Evolutionary conservation across 306 rosid genomes (phyloP).

Genomic region (Nissolia schottii): DNA sequence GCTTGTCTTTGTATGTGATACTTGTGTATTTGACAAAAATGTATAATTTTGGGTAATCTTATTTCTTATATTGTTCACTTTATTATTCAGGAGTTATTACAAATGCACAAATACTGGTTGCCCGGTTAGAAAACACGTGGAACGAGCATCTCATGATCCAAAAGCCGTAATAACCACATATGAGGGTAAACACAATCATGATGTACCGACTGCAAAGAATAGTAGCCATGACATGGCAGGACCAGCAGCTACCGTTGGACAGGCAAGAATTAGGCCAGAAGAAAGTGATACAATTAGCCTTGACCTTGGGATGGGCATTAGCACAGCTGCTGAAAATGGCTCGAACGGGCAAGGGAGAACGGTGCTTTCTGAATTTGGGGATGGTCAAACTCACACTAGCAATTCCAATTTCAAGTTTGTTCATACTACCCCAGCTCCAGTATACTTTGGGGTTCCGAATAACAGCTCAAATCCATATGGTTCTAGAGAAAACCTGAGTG

Average conservation of each 20-base stretch:
- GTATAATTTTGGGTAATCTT: neutral
- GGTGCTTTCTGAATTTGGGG: conserved; percentile 42
- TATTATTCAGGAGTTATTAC: conserved; percentile 85
- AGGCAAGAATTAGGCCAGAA: conserved; percentile 51
- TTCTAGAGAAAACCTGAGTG: conserved; percentile 65
- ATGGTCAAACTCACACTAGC: conserved; percentile 38
- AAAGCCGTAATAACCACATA: conserved; percentile 98
- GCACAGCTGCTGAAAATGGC: conserved; percentile 51
- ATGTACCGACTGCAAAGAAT: conserved; percentile 79
- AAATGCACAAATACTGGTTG: conserved; percentile 95
- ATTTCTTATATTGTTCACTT: conserved; percentile 24
- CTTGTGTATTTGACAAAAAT: neutral
- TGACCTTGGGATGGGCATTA: conserved; percentile 88
- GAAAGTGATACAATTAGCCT: conserved; percentile 86
- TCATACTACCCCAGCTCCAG: conserved; percentile 41
- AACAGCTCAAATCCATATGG: conserved; percentile 59
- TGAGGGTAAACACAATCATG: conserved; percentile 97
- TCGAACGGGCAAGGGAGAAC: conserved; percentile 51
- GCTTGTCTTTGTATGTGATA: neutral
- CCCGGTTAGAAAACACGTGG: conserved; percentile 97
- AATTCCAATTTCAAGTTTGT: conserved; percentile 58
- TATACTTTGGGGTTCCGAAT: conserved; percentile 60
- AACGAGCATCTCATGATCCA: conserved; percentile 97
- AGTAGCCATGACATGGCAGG: conserved; percentile 85
- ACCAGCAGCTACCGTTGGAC: conserved; percentile 38